phyloP scores from a whole-genome alignment of 441 rosid genomes.

The Melianthus villosus region DNA sequence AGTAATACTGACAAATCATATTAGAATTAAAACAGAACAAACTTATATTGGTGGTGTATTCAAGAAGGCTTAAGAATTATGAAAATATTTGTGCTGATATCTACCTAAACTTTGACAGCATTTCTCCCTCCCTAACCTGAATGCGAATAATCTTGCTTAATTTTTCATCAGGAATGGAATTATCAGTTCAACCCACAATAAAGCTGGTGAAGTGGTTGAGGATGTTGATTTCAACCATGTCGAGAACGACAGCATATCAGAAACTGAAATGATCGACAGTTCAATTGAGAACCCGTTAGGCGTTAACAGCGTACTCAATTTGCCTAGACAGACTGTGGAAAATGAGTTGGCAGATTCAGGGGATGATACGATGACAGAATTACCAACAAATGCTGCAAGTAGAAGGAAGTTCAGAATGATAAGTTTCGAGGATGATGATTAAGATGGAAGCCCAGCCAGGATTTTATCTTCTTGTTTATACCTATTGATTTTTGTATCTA shows the following conservation, averaged over 20 bases:
- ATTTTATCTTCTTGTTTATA: too few relatives aligned
- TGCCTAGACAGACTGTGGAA: conserved; percentile 17
- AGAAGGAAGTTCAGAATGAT: conserved; percentile 59
- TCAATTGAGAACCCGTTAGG: conserved; percentile 9
- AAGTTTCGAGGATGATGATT: conserved; percentile 40
- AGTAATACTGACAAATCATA: too few relatives aligned
- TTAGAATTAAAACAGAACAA: too few relatives aligned
- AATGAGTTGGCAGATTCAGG: conserved; percentile 33
- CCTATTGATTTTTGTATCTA: too few relatives aligned
- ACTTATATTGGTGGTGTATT: too few relatives aligned
- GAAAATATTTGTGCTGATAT: too few relatives aligned
- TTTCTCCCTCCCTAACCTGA: too few relatives aligned
- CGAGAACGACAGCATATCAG: conserved; percentile 13
- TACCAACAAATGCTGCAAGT: conserved; percentile 18
- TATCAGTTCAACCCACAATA: conserved; percentile 7
- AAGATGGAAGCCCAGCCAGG: conserved; percentile 6
- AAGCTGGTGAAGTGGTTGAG: conserved; percentile 8
- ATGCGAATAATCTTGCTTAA: background rate
- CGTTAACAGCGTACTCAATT: conserved; percentile 10
- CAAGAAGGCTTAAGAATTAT: too few relatives aligned
- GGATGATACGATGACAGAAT: conserved; percentile 15
- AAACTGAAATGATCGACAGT: conserved; percentile 16
- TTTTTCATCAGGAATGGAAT: conserved; percentile 14
- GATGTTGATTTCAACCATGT: conserved; percentile 11
- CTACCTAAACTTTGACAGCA: too few relatives aligned